Conservation (phyloP, 768 basidiomycete species). For the Hypsizygus marmoreus region DNA sequence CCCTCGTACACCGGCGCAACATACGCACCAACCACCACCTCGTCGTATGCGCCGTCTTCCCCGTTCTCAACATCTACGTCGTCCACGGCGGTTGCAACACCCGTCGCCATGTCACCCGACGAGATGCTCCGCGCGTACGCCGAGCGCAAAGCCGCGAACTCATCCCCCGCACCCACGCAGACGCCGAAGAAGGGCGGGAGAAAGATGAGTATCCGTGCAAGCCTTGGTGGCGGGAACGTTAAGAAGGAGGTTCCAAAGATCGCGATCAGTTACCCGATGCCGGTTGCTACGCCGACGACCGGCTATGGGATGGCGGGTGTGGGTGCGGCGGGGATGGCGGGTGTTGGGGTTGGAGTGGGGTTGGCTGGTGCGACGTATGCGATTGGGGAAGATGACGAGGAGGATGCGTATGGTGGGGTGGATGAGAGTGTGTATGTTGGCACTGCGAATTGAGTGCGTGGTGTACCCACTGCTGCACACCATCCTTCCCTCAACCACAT, state of each 20-base stretch:
- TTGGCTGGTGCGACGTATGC: constrained; percentile 32
- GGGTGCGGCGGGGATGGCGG: constrained; percentile 4
- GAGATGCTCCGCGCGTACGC: constrained; percentile 80
- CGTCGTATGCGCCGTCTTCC: constrained; percentile 21
- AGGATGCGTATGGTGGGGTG: constrained; percentile 13
- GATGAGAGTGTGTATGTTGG: constrained; percentile 14
- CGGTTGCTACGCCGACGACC: constrained; percentile 11
- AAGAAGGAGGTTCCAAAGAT: constrained; percentile 8
- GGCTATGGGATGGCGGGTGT: constrained; percentile 20
- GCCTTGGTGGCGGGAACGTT: constrained; percentile 12
- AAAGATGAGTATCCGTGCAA: constrained; percentile 12
- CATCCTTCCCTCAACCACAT: too few relatives aligned
- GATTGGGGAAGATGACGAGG: constrained; percentile 34
- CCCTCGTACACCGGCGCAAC: constrained; percentile 8
- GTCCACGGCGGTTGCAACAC: constrained; percentile 18
- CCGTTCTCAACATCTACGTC: constrained; percentile 14
- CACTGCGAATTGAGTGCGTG: neutral
- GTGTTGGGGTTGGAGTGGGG: constrained; percentile 17
- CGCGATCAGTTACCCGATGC: constrained; percentile 26
- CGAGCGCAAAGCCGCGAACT: constrained; percentile 26
- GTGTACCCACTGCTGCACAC: too few relatives aligned
- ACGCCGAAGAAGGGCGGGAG: constrained; percentile 2
- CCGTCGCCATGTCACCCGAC: constrained; percentile 58
- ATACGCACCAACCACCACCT: constrained; percentile 9
- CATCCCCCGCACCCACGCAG: neutral